Evolutionary conservation across 176 grass and related monocot species (phyloP).

Genomic region (Guadua angustifolia): DNA sequence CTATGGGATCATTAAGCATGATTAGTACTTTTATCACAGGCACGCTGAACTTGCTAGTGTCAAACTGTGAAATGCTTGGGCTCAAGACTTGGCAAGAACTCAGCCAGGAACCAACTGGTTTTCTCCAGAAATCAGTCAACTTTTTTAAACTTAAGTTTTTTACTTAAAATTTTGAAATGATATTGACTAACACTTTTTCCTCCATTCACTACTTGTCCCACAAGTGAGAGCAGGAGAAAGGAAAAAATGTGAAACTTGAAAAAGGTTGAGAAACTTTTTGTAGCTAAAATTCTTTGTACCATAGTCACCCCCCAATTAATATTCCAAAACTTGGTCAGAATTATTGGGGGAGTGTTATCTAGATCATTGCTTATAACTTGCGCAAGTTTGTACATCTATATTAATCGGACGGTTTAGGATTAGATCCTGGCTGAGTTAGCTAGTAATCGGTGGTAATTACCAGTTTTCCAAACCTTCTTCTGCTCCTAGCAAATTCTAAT

Average conservation of each 20-base stretch:
- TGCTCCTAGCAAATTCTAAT: neutral
- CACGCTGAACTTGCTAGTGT: neutral
- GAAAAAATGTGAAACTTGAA: neutral
- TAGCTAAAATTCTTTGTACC: neutral
- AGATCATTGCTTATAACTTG: neutral
- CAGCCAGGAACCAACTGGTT: neutral
- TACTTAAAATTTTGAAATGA: neutral
- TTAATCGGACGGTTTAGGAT: neutral
- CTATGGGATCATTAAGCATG: neutral
- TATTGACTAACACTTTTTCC: neutral
- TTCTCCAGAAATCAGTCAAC: neutral
- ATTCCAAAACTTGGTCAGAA: neutral
- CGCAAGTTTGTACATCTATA: neutral
- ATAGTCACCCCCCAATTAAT: neutral
- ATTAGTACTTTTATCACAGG: neutral
- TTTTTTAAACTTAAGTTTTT: neutral
- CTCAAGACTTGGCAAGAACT: neutral
- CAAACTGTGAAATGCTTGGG: neutral
- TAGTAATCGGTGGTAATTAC: neutral
- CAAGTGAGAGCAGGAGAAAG: neutral
- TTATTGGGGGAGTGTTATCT: neutral
- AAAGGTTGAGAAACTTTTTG: neutral
- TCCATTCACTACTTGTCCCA: neutral
- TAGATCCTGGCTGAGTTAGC: neutral
- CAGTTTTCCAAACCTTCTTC: neutral